phyloP scores from a whole-genome alignment of 2,329 filamentous ascomycete genomes.

The Diaporthe sp. region DNA sequence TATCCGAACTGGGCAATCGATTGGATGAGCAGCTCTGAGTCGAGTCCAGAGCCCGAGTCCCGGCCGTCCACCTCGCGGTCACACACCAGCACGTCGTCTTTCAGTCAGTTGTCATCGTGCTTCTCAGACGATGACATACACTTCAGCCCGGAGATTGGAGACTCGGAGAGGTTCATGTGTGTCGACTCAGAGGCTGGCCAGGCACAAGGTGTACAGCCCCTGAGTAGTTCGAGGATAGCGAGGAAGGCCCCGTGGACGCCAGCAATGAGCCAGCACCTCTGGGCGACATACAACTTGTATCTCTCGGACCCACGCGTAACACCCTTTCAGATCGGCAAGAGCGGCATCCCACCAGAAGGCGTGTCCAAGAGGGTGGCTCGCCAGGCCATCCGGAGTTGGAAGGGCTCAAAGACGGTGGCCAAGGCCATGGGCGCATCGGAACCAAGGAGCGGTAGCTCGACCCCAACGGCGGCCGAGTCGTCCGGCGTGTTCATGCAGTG shows the following conservation, averaged over 20 bases:
- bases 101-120: slow-evolving; percentile 67
- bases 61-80: slow-evolving; percentile 72
- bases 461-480: slow-evolving; percentile 64
- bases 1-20: slow-evolving; percentile 73
- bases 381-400: slow-evolving; percentile 76
- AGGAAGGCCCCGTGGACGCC: slow-evolving; percentile 74
- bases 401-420: slow-evolving; percentile 64
- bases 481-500: slow-evolving; percentile 68
- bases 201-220: slow-evolving; percentile 26
- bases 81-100: slow-evolving; percentile 69
- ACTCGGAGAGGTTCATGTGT: slow-evolving; percentile 48
- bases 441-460: slow-evolving; percentile 67
- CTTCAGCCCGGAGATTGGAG: slow-evolving; percentile 63
- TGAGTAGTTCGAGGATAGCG: slow-evolving; percentile 43
- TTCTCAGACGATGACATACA: slow-evolving; percentile 69
- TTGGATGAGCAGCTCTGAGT: slow-evolving; percentile 70
- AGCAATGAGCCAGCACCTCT: slow-evolving; percentile 75
- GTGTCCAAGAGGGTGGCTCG: slow-evolving; percentile 76
- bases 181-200: slow-evolving; percentile 26
- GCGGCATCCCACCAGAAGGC: slow-evolving; percentile 74
- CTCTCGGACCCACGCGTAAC: slow-evolving; percentile 77
- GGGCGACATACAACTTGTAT: slow-evolving; percentile 75
- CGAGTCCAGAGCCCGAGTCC: slow-evolving; percentile 70
- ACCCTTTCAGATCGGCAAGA: slow-evolving; percentile 74
- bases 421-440: slow-evolving; percentile 40